A percentile compares a stretch with the other conserved stretches of the same genome.
phyloP scores from a whole-genome alignment of 208 protist genomes.

The Crithidia expoeki region DNA sequence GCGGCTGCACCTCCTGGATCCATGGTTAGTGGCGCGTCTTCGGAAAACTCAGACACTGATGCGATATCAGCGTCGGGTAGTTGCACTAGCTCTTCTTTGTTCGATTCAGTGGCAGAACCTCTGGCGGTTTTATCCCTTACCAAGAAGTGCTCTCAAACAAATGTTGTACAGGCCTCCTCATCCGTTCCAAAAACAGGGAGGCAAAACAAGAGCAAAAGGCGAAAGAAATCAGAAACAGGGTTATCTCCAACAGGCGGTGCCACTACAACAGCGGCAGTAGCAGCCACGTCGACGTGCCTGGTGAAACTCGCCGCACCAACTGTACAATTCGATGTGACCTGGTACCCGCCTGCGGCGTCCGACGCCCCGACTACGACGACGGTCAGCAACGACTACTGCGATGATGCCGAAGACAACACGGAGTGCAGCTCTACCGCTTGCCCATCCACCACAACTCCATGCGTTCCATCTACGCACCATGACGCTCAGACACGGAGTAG shows the following conservation, averaged over 20 bases:
- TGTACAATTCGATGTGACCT: constrained; percentile 14
- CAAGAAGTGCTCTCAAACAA: not conserved
- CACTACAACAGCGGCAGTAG: not conserved
- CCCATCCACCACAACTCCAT: not conserved
- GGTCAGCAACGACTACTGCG: not conserved
- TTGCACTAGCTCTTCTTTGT: not conserved
- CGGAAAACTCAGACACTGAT: not conserved
- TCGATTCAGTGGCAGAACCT: not conserved
- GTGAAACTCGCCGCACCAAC: constrained; percentile 20
- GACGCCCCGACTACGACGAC: not conserved
- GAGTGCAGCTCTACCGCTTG: not conserved
- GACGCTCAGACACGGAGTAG: not conserved
- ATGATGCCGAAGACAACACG: constrained; percentile 1
- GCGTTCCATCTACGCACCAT: not conserved
- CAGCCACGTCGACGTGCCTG: constrained; percentile 6
- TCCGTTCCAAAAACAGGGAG: not conserved
- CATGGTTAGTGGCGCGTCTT: not conserved
- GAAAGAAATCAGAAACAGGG: not conserved
- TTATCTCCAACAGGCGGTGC: too few relatives aligned
- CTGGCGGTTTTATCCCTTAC: constrained; percentile 28
- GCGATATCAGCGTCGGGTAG: not conserved
- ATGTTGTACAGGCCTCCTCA: constrained; percentile 14
- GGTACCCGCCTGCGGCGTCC: constrained; percentile 5
- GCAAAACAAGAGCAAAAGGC: not conserved
- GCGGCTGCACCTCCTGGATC: not conserved